phyloP scores from a whole-genome alignment of 306 rosid genomes.

The Pyrus betulifolia region DNA sequence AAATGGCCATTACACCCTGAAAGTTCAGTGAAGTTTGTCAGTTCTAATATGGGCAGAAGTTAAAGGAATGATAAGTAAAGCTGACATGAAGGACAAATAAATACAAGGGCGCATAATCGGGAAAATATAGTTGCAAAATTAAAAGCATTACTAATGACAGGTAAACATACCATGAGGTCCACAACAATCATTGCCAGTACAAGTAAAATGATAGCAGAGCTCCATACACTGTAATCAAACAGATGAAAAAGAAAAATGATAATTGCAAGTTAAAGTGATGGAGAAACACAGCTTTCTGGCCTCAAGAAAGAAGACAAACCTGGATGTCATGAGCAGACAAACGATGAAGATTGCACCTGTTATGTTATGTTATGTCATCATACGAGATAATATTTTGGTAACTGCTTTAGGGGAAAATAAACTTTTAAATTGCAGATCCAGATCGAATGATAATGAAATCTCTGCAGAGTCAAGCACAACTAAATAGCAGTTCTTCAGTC shows the following conservation, averaged over 20 bases:
- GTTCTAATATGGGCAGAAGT: not conserved
- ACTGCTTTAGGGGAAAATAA: not conserved
- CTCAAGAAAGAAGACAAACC: constrained; percentile 43
- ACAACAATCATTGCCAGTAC: constrained; percentile 84
- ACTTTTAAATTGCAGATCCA: not conserved
- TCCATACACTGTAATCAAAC: constrained; percentile 70
- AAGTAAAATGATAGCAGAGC: constrained; percentile 70
- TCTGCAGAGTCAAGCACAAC: not conserved
- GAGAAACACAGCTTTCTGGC: not conserved
- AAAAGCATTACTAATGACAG: constrained; percentile 8
- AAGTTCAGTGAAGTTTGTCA: constrained; percentile 16
- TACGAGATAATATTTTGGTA: constrained; percentile 15
- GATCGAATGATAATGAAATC: not conserved
- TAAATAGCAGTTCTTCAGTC: not conserved
- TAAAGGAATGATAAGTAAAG: not conserved
- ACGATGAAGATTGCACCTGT: constrained; percentile 92
- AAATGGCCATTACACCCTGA: constrained; percentile 97
- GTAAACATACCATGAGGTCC: constrained; percentile 75
- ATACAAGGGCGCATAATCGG: not conserved
- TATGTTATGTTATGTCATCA: constrained; percentile 6
- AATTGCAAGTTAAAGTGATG: not conserved
- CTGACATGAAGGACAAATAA: not conserved
- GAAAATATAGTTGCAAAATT: not conserved
- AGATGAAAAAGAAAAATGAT: constrained; percentile 6
- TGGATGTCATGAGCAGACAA: constrained; percentile 72